Conservation (phyloP, 129 eudicot genomes). For the Helichrysum umbraculigerum region DNA sequence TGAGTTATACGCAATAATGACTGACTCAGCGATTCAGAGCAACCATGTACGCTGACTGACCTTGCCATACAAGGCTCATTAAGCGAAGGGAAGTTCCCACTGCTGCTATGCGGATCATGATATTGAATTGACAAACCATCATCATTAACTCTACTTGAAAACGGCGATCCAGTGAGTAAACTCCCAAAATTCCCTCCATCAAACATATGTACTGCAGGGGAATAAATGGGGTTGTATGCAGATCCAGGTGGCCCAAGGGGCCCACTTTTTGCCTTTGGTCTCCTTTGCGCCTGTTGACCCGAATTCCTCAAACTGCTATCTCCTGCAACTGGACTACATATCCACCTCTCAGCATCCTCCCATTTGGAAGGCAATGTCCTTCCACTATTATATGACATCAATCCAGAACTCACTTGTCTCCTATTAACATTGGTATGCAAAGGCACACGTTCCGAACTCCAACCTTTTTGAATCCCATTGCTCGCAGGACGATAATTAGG, state of each 20-base stretch:
- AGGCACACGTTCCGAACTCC: constrained; percentile 96
- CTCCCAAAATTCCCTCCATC: constrained; percentile 56
- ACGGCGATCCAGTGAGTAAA: constrained; percentile 59
- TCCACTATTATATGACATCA: constrained; percentile 69
- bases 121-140: constrained; percentile 42
- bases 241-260: constrained; percentile 89
- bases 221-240: constrained; percentile 67
- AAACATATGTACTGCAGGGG: constrained; percentile 67
- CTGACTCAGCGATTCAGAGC: constrained; percentile 70
- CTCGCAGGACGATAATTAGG: constrained; percentile 64
- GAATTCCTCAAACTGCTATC: constrained; percentile 46
- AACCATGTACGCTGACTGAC: constrained; percentile 90
- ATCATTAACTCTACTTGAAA: constrained; percentile 55
- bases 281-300: constrained; percentile 59
- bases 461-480: constrained; percentile 66
- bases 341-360: constrained; percentile 99
- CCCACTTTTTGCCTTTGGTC: constrained; percentile 86
- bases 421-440: constrained; percentile 45
- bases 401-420: constrained; percentile 51
- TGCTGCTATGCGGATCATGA: constrained; percentile 34
- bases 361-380: constrained; percentile 90
- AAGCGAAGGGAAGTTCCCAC: constrained; percentile 41
- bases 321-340: constrained; percentile 74
- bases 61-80: constrained; percentile 89
- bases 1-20: constrained; percentile 50